Evolutionary conservation across 2,329 filamentous ascomycete species (phyloP).

Genomic region (Stemphylium vesicarium): DNA sequence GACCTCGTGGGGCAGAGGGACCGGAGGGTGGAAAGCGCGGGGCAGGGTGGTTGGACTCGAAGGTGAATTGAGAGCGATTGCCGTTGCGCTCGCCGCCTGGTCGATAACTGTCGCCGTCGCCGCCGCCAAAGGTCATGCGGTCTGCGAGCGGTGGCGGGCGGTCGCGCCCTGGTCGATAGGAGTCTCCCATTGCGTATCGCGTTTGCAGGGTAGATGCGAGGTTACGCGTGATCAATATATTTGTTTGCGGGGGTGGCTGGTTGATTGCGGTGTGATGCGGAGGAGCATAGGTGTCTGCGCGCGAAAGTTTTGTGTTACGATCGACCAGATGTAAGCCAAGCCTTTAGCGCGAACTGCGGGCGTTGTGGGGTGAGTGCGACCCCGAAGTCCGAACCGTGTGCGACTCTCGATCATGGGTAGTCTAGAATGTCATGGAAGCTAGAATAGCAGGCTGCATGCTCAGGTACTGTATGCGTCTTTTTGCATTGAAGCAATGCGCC

Average conservation of each 20-base stretch:
- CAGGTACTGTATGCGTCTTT: too few relatives aligned
- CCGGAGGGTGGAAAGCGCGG: slow-evolving; percentile 40
- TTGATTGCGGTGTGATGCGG: slow-evolving; percentile 7
- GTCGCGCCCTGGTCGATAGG: slow-evolving; percentile 36
- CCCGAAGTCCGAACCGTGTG: too few relatives aligned
- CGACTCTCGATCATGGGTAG: too few relatives aligned
- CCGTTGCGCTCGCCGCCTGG: slow-evolving; percentile 24
- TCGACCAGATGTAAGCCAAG: slow-evolving; percentile 17
- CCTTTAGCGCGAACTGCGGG: slow-evolving; percentile 13
- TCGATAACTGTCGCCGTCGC: slow-evolving; percentile 36
- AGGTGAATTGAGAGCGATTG: slow-evolving; percentile 42
- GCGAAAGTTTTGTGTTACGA: slow-evolving; percentile 23
- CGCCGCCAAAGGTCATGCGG: slow-evolving; percentile 41
- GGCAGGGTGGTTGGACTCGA: slow-evolving; percentile 35
- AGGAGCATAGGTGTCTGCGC: slow-evolving; percentile 10
- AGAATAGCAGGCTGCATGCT: not conserved
- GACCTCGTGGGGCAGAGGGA: slow-evolving; percentile 25
- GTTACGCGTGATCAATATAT: not conserved
- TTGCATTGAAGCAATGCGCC: too few relatives aligned
- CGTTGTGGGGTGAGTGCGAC: slow-evolving; percentile 8
- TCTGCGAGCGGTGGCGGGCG: slow-evolving; percentile 29
- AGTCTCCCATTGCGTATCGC: slow-evolving; percentile 29
- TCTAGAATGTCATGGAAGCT: too few relatives aligned
- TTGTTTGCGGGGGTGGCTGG: slow-evolving; percentile 11
- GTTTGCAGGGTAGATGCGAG: slow-evolving; percentile 11